phyloP scores from a whole-genome alignment of 768 basidiomycete species.

The Tephrocybe rancida region DNA sequence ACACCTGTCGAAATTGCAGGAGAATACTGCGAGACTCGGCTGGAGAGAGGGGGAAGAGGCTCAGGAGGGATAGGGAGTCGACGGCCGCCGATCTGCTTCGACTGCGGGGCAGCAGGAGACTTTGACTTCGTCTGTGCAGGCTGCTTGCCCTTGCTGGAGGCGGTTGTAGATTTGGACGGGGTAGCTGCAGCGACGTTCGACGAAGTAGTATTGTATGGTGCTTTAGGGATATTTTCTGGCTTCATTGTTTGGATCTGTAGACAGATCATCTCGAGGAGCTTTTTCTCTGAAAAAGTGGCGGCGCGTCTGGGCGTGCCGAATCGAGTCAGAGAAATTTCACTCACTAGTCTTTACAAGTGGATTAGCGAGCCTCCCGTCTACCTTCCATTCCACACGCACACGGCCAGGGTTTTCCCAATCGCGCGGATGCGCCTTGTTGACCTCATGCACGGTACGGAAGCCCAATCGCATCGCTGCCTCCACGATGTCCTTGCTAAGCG shows the following conservation, averaged over 20 bases:
- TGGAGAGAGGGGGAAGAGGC: slow-evolving; percentile 72
- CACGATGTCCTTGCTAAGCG: slow-evolving; percentile 90
- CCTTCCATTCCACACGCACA: slow-evolving; percentile 92
- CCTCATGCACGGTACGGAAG: slow-evolving; percentile 84
- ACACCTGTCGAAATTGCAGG: slow-evolving; percentile 78
- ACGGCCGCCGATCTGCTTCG: slow-evolving; percentile 35
- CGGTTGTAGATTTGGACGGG: slow-evolving; percentile 31
- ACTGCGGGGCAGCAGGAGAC: slow-evolving; percentile 33
- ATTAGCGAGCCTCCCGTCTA: slow-evolving; percentile 69
- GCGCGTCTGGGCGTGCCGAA: neutral
- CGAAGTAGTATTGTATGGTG: slow-evolving; percentile 52
- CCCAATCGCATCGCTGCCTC: slow-evolving; percentile 80
- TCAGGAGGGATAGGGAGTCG: slow-evolving; percentile 75
- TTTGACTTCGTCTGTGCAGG: slow-evolving; percentile 47
- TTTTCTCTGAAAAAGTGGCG: slow-evolving; percentile 61
- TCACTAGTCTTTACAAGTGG: slow-evolving; percentile 74
- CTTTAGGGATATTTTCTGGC: slow-evolving; percentile 67
- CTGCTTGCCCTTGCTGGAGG: slow-evolving; percentile 54
- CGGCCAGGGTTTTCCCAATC: slow-evolving; percentile 99
- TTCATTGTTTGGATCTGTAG: slow-evolving; percentile 73
- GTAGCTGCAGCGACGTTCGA: slow-evolving; percentile 29
- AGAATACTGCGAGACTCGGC: slow-evolving; percentile 78
- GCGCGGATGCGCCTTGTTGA: slow-evolving; percentile 86
- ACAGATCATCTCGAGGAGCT: slow-evolving; percentile 74
- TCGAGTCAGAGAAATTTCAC: slow-evolving; percentile 26